These are phyloP conservation scores for Sugiyamaella pinicola DNA, from an alignment of 1,139 yeast species.

Conservation along the genomic window DNA sequence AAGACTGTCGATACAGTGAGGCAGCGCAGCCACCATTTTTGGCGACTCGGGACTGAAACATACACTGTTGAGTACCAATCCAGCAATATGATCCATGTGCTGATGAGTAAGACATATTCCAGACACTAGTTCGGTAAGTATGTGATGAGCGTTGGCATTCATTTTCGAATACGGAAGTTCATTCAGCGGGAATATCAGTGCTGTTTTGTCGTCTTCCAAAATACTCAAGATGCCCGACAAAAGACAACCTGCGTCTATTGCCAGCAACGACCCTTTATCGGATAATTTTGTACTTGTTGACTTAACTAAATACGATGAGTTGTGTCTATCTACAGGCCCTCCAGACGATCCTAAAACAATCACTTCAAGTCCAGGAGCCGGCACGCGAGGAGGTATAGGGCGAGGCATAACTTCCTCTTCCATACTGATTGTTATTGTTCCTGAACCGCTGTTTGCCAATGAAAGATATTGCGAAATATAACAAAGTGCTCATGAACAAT, in stretches of 20 bases:
- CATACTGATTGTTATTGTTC: not conserved
- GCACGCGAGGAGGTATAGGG: not conserved
- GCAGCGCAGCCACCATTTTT: conserved; percentile 57
- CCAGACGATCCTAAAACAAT: conserved; percentile 27
- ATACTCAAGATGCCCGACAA: conserved; percentile 58
- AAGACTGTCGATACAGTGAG: conserved; percentile 56
- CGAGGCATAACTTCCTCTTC: not conserved
- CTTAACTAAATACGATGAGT: conserved; percentile 58
- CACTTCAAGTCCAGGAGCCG: conserved; percentile 6
- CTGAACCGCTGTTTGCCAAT: no score
- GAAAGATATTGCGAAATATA: no score
- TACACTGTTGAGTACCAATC: conserved; percentile 72
- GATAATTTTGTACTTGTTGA: conserved; percentile 50
- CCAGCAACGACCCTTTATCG: conserved; percentile 46
- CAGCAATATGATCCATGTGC: conserved; percentile 78
- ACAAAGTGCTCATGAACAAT: no score
- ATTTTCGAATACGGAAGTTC: conserved; percentile 34
- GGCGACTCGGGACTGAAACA: conserved; percentile 46
- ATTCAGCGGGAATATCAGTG: conserved; percentile 22
- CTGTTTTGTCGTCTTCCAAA: conserved; percentile 36
- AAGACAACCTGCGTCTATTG: conserved; percentile 83
- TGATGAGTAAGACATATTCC: conserved; percentile 74
- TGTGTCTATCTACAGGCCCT: conserved; percentile 37
- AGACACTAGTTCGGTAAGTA: conserved; percentile 38
- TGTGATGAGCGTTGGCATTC: conserved; percentile 42